Evolutionary conservation across 768 basidiomycete species (phyloP).

Genomic region (Dacryopinax primogenitus): DNA sequence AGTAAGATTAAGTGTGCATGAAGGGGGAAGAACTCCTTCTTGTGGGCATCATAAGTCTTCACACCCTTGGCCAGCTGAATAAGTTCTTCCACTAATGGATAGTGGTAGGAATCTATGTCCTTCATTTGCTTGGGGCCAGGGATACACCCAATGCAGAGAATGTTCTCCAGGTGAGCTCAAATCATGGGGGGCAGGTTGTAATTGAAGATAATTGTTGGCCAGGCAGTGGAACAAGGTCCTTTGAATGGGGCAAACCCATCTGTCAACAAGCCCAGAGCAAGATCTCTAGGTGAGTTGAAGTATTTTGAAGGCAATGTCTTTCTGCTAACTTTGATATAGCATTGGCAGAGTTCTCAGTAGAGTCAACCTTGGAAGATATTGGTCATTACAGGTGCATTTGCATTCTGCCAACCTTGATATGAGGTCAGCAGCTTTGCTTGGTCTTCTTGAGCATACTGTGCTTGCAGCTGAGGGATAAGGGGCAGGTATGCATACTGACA

Average conservation of each 20-base stretch:
- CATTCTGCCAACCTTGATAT: conserved; percentile 22
- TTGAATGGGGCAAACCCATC: conserved; percentile 36
- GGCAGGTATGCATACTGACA: conserved; percentile 31
- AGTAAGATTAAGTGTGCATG: conserved; percentile 24
- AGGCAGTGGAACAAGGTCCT: conserved; percentile 25
- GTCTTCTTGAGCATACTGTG: conserved; percentile 17
- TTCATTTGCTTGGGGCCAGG: conserved; percentile 36
- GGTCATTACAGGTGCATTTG: neutral
- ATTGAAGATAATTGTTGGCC: conserved; percentile 34
- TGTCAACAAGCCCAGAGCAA: conserved; percentile 33
- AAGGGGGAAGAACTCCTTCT: conserved; percentile 22
- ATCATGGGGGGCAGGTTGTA: conserved; percentile 35
- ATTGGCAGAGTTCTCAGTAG: conserved; percentile 23
- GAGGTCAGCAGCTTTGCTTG: conserved; percentile 20
- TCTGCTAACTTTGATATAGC: conserved; percentile 24
- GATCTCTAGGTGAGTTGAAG: conserved; percentile 31
- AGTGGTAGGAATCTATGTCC: conserved; percentile 28
- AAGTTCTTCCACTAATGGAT: too few species aligned
- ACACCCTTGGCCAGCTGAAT: too few species aligned
- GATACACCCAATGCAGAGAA: conserved; percentile 34
- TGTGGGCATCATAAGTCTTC: conserved; percentile 25
- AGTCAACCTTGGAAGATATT: conserved; percentile 31
- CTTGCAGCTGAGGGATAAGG: conserved; percentile 29
- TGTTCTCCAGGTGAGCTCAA: conserved; percentile 27
- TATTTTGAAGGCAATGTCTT: conserved; percentile 20